A percentile compares a stretch with the other conserved stretches of the same genome.
Conservation (phyloP, 495 filamentous ascomycete species). For the Neurospora intermedia region DNA sequence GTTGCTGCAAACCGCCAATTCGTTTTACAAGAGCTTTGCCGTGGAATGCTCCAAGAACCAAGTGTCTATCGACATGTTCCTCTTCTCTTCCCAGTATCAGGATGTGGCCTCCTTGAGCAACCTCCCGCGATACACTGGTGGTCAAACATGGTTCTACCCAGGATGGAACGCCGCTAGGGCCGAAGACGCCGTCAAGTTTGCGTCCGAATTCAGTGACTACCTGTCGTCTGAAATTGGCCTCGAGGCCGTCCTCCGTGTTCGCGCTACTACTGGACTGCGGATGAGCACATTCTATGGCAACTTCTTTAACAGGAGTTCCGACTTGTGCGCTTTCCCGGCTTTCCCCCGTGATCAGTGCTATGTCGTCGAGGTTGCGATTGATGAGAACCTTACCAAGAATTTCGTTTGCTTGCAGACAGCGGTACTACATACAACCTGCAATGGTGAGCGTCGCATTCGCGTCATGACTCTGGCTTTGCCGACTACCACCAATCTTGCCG, state of each 20-base stretch:
- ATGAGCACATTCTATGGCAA: constrained; percentile 99
- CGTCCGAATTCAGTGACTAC: constrained; percentile 90
- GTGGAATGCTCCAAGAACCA: constrained; percentile 98
- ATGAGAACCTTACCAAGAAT: constrained; percentile 88
- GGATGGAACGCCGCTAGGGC: constrained; percentile 89
- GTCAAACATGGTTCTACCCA: constrained; percentile 97
- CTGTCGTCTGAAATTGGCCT: constrained; percentile 91
- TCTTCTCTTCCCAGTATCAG: constrained; percentile 94
- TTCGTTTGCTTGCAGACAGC: constrained; percentile 93
- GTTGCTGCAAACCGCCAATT: constrained; percentile 81
- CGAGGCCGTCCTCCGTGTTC: constrained; percentile 89
- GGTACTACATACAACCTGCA: constrained; percentile 95
- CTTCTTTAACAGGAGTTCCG: constrained; percentile 96
- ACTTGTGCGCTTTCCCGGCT: constrained; percentile 94
- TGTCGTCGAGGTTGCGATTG: constrained; percentile 97
- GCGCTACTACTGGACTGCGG: constrained; percentile 86
- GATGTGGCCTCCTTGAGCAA: constrained; percentile 94
- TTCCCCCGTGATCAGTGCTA: constrained; percentile 96
- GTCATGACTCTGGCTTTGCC: constrained; percentile 90
- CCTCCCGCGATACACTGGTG: constrained; percentile 89
- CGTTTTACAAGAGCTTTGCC: constrained; percentile 98
- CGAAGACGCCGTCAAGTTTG: constrained; percentile 97
- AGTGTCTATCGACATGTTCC: constrained; percentile 98
- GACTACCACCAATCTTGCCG: constrained; percentile 79
- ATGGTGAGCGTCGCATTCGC: constrained; percentile 87